phyloP scores from a whole-genome alignment of 495 filamentous ascomycete species.

The Cudoniella acicularis region DNA sequence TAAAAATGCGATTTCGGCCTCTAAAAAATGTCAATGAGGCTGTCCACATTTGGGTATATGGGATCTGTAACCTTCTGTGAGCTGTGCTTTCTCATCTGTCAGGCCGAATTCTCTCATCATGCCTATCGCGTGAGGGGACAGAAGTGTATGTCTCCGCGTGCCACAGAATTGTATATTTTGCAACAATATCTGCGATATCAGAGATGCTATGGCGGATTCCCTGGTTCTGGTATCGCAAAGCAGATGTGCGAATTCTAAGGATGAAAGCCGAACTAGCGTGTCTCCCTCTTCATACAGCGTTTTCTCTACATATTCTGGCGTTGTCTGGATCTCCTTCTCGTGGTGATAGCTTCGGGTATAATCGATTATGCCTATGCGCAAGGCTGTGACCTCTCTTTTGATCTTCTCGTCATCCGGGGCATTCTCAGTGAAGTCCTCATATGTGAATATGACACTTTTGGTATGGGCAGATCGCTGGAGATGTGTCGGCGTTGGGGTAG shows the following conservation, averaged over 20 bases:
- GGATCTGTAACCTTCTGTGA: not conserved
- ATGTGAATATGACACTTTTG: conserved; percentile 7
- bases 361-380: not conserved
- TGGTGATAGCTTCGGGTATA: not conserved
- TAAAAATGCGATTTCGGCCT: conserved; percentile 5
- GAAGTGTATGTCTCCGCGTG: not conserved
- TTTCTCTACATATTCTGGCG: not conserved
- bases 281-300: not conserved
- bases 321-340: not conserved
- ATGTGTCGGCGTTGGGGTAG: not conserved
- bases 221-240: conserved; percentile 1
- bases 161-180: conserved; percentile 3
- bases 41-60: not conserved
- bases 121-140: not conserved
- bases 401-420: conserved; percentile 6
- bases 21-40: not conserved
- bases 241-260: conserved; percentile 5
- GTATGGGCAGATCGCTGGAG: not conserved
- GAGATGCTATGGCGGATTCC: not conserved
- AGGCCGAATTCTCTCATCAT: not conserved
- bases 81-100: not conserved
- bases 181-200: not conserved
- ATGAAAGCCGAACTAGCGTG: not conserved
- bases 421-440: conserved; percentile 2
- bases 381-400: not conserved